Conservation (phyloP, 208 protist species). For the Acanthamoeba triangularis region DNA sequence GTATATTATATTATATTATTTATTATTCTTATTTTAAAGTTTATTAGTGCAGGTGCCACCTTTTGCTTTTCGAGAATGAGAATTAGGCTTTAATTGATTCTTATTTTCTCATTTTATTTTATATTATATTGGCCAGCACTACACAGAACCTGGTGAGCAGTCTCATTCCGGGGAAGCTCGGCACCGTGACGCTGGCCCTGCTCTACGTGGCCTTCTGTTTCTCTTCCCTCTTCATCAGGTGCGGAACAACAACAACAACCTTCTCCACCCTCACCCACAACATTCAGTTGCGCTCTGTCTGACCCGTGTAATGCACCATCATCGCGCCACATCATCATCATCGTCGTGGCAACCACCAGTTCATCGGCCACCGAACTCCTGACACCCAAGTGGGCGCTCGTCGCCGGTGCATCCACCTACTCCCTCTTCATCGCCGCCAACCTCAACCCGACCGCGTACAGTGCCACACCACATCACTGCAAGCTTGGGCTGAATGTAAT, state of each 20-base stretch:
- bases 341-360: neutral
- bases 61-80: neutral
- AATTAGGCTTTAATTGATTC: neutral
- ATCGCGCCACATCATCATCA: neutral
- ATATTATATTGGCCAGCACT: neutral
- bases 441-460: neutral
- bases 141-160: slow-evolving; percentile 53
- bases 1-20: neutral
- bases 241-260: too few species aligned
- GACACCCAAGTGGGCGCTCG: slow-evolving; percentile 13
- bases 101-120: neutral
- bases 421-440: neutral
- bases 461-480: neutral
- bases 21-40: neutral
- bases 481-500: neutral
- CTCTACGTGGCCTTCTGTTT: slow-evolving; percentile 27
- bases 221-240: slow-evolving; percentile 35
- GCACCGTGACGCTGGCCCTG: neutral
- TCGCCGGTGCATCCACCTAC: neutral
- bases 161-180: slow-evolving; percentile 20
- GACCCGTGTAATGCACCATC: too few species aligned
- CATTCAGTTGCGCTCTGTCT: too few species aligned
- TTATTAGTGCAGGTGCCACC: too few species aligned
- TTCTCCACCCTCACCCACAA: too few species aligned
- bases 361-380: slow-evolving; percentile 1